A percentile compares a stretch with the other conserved stretches of the same genome.
Evolutionary conservation across 139 green algal genomes (phyloP).

Genomic region (Chlorella sp.): DNA sequence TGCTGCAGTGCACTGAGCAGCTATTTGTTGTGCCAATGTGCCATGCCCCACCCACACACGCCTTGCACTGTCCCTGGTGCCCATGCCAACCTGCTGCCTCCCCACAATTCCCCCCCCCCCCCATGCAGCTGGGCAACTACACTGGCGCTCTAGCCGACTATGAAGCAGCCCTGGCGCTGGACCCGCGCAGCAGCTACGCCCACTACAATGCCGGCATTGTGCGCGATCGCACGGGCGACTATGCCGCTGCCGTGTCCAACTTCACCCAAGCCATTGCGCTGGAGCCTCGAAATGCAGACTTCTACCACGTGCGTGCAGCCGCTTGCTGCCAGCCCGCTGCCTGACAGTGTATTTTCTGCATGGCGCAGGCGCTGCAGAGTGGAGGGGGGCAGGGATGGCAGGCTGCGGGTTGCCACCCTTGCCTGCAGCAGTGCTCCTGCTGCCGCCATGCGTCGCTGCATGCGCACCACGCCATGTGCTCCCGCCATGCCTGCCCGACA

Average conservation of each 20-base stretch:
- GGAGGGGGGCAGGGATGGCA: too few species aligned
- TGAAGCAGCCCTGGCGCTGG: constrained; percentile 62
- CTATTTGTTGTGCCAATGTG: not conserved
- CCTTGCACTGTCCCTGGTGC: not conserved
- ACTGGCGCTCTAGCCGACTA: constrained; percentile 72
- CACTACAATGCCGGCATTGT: constrained; percentile 91
- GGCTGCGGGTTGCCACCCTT: not conserved
- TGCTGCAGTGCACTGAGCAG: too few species aligned
- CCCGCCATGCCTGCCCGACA: not conserved
- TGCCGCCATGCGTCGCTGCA: not conserved
- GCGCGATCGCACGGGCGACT: constrained; percentile 67
- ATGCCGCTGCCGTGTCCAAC: constrained; percentile 67
- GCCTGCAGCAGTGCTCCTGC: not conserved
- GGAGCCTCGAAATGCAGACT: constrained; percentile 81
- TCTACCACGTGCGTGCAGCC: constrained; percentile 71
- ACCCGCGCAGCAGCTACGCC: constrained; percentile 73
- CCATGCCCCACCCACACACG: not conserved
- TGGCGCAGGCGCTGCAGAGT: too few species aligned
- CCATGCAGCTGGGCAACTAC: not conserved
- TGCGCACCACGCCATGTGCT: not conserved
- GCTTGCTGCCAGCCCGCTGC: not conserved
- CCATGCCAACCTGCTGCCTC: not conserved
- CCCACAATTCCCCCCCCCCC: not conserved
- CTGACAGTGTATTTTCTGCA: not conserved
- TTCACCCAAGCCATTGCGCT: constrained; percentile 79